Evolutionary conservation across 208 protist species (phyloP).

Genomic region (Zelonia costaricensis): DNA sequence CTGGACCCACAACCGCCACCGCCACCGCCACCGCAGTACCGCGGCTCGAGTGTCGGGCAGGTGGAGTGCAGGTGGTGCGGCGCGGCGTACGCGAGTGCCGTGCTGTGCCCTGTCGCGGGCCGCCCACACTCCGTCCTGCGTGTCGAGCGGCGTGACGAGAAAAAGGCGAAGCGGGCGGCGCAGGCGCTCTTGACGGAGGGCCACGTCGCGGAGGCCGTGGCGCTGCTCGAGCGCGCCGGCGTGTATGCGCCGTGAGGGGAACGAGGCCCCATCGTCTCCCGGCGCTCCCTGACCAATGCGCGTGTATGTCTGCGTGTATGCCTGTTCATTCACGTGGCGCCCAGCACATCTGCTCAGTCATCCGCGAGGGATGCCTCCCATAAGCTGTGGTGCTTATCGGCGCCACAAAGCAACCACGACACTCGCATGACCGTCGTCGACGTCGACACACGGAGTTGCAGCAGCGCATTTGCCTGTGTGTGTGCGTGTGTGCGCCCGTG

Average conservation of each 20-base stretch:
- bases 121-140: conserved; percentile 37
- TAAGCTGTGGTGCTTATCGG: no score
- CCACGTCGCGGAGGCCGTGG: conserved; percentile 43
- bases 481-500: no score
- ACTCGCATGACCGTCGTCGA: no score
- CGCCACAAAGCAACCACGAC: no score
- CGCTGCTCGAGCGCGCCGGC: conserved; percentile 24
- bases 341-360: no score
- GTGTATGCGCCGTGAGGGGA: conserved; percentile 11
- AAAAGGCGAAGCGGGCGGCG: conserved; percentile 46
- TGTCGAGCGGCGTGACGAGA: conserved; percentile 40
- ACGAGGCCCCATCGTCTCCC: no score
- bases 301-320: background rate
- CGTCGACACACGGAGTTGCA: no score
- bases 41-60: conserved; percentile 14
- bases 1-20: no score
- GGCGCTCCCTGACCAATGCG: background rate
- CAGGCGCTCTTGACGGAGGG: conserved; percentile 44
- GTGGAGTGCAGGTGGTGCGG: conserved; percentile 44
- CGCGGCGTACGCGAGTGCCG: conserved; percentile 27
- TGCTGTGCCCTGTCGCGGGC: conserved; percentile 27
- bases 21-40: conserved; percentile 1
- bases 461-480: no score
- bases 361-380: no score
- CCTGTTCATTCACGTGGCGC: no score